Conservation (phyloP, 495 filamentous ascomycete species). For the Podospora didyma region DNA sequence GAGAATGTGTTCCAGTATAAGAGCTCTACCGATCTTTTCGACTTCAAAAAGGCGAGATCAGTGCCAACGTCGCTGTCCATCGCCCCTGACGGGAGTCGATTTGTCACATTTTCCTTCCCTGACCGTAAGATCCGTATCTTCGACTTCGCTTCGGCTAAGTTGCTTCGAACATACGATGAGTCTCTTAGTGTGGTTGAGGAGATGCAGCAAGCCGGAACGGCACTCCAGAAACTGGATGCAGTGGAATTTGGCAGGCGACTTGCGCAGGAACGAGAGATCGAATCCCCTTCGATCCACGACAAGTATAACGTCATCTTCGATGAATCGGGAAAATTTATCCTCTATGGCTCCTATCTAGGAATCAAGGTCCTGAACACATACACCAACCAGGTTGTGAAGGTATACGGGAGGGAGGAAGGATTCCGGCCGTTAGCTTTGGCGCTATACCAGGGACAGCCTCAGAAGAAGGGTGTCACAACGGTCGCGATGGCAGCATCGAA, state of each 20-base stretch:
- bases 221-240: conserved; percentile 71
- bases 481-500: conserved; percentile 95
- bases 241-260: conserved; percentile 90
- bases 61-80: conserved; percentile 79
- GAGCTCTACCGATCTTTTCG: conserved; percentile 88
- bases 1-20: conserved; percentile 89
- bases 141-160: conserved; percentile 82
- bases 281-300: conserved; percentile 56
- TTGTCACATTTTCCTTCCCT: conserved; percentile 87
- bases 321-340: conserved; percentile 90
- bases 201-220: conserved; percentile 91
- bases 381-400: conserved; percentile 83
- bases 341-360: conserved; percentile 89
- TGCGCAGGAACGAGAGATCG: conserved; percentile 82
- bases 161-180: conserved; percentile 91
- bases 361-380: conserved; percentile 92
- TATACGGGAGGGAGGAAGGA: conserved; percentile 84
- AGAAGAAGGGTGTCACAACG: conserved; percentile 85
- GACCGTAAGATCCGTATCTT: conserved; percentile 91
- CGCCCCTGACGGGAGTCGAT: conserved; percentile 77
- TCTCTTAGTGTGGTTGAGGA: conserved; percentile 79
- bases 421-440: conserved; percentile 77
- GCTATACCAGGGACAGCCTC: conserved; percentile 93
- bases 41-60: conserved; percentile 94
- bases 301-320: conserved; percentile 88